These are phyloP conservation scores for Tieghemiomyces parasiticus DNA, from an alignment of 192 early-diverging fungal genomes.

Conservation along the genomic window DNA sequence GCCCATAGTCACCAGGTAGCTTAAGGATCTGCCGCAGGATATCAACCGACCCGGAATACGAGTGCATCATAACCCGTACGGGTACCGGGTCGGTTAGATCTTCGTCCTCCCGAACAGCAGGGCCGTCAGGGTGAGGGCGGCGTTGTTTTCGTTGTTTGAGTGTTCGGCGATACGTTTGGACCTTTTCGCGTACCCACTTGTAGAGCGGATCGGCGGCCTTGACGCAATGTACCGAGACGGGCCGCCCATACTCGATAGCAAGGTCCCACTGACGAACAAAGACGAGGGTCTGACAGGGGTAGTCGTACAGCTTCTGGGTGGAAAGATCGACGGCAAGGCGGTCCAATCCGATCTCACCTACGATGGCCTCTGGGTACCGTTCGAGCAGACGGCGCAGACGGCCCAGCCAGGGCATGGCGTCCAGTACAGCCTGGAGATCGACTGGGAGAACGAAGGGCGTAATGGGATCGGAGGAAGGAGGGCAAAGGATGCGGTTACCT, in stretches of 20 bases:
- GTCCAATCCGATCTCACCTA: conserved; percentile 12
- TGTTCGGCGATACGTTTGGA: too few relatives aligned
- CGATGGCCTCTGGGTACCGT: neutral
- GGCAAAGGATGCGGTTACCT: neutral
- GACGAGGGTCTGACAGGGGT: neutral
- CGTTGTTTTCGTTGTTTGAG: too few relatives aligned
- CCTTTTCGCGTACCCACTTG: neutral
- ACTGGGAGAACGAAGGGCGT: neutral
- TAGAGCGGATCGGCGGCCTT: neutral
- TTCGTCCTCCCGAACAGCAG: neutral
- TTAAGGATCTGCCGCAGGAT: neutral
- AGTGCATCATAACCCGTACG: conserved; percentile 13
- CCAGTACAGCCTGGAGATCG: neutral
- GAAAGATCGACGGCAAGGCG: neutral
- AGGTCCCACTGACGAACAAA: conserved; percentile 1
- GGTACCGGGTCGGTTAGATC: neutral
- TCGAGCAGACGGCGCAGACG: neutral
- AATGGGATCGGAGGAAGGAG: neutral
- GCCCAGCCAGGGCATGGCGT: neutral
- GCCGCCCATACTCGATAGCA: neutral
- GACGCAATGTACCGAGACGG: conserved; percentile 7
- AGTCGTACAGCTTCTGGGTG: neutral
- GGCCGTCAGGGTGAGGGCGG: too few relatives aligned
- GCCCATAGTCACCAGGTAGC: neutral
- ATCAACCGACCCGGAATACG: conserved; percentile 8